Base-by-base conservation (phyloP, 306 rosid genomes). In the Lotus japonicus region DNA sequence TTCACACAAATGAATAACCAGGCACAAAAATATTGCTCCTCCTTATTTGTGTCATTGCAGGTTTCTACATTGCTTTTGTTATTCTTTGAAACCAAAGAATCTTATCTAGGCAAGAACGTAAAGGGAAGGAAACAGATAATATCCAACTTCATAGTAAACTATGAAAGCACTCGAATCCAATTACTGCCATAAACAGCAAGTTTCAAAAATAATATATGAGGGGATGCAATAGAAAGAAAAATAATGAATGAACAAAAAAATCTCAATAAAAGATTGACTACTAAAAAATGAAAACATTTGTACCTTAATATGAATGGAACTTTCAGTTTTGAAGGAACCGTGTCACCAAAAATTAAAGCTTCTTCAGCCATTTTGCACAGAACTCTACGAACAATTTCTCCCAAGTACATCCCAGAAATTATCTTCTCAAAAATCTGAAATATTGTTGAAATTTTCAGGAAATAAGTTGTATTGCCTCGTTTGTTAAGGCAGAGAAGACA, bases 371-470 rank as follows among this genome's bases (percentile, higher is more conserved):
- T 85, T 68, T 66, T 82, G 66, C 65, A 82, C 66, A 92, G 69
- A 45, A 87, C 95, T 82, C 87, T 82, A 26, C 97, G 97, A 23
- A 89, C 83, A 12, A 92, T 79, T 13, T 92, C 97, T 70, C 95
- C 97, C 80, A 92, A 78, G 71, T 92, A 92, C 97, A 92, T 89
- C 15, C 97, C 97, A 56, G 95, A 87, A 61, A 89, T 81, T 13
- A 89, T 70, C 88, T 92, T 92, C 86, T 92, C 96, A 70, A 89
- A 87, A 48, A 85, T 87, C 97, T 92, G 92, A 43, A 9, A 19
- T 18, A 33, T 17, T 14, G 67, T 64, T 45, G 19, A 50, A 60
- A 66, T 7, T 31, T 43, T 48, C 51, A 43, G 44, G 12, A 4
- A 54, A 45, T 31, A 11, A 54, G 0, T 31, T 5, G 55, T 62